Conservation (phyloP, 2,329 filamentous ascomycete genomes). For the Exophiala sp. region DNA sequence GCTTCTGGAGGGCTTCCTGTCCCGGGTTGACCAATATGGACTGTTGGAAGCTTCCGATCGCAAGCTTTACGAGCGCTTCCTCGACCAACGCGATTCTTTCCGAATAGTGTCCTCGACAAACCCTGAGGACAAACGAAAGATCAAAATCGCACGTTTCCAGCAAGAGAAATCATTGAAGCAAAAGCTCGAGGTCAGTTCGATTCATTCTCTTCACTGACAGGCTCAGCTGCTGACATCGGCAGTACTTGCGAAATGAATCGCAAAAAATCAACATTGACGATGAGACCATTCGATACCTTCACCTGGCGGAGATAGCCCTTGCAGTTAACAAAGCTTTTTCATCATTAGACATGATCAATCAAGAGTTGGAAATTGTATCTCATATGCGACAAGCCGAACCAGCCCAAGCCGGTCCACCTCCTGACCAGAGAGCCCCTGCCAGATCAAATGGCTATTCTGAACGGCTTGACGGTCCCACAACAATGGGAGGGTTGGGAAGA, state of each 20-base stretch:
- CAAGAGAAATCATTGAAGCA: conserved; percentile 81
- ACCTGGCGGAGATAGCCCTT: conserved; percentile 71
- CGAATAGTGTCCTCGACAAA: conserved; percentile 65
- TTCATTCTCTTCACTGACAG: conserved; percentile 30
- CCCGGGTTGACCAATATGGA: conserved; percentile 72
- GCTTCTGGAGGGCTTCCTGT: conserved; percentile 75
- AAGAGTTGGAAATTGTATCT: conserved; percentile 78
- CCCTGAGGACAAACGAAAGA: conserved; percentile 67
- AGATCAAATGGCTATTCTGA: conserved; percentile 58
- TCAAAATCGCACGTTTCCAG: conserved; percentile 81
- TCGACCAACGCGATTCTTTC: conserved; percentile 68
- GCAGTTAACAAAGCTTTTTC: conserved; percentile 78
- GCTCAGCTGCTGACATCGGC: conserved; percentile 9
- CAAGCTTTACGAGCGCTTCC: conserved; percentile 69
- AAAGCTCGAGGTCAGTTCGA: conserved; percentile 65
- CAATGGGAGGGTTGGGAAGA: conserved; percentile 47
- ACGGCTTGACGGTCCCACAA: conserved; percentile 65
- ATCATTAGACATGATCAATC: conserved; percentile 78
- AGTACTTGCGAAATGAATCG: conserved; percentile 19
- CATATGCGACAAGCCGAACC: conserved; percentile 60
- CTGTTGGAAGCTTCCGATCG: conserved; percentile 64
- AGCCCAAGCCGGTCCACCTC: conserved; percentile 33
- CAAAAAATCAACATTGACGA: conserved; percentile 58
- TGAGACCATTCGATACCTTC: conserved; percentile 72
- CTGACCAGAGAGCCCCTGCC: conserved; percentile 32